phyloP scores from a whole-genome alignment of 352 stramenopile genomes.

The Thalassiosira livingstoniorum region DNA sequence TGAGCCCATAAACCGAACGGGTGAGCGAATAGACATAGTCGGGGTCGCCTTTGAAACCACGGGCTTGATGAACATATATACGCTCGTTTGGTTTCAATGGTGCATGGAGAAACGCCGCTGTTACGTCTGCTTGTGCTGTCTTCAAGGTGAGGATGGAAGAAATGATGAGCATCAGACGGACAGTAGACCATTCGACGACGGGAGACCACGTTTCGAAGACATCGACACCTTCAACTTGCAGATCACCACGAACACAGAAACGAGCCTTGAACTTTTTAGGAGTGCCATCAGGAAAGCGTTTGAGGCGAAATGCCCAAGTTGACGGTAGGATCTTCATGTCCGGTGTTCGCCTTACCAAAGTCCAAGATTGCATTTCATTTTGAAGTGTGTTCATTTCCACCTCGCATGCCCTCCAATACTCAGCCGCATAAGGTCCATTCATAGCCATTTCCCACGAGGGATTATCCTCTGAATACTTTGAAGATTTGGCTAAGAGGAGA shows the following conservation, averaged over 20 bases:
- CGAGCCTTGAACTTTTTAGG: conserved; percentile 63
- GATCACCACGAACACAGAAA: conserved; percentile 60
- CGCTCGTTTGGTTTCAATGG: background rate
- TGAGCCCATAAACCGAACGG: background rate
- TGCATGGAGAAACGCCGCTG: conserved; percentile 31
- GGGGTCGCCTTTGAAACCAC: conserved; percentile 33
- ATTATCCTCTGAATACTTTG: conserved; percentile 5
- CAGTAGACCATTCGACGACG: conserved; percentile 50
- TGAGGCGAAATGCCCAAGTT: conserved; percentile 58
- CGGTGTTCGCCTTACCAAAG: conserved; percentile 9
- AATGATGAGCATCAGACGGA: conserved; percentile 26
- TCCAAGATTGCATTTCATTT: conserved; percentile 44
- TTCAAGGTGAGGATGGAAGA: background rate
- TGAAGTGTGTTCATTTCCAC: conserved; percentile 56
- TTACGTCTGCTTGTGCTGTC: conserved; percentile 7
- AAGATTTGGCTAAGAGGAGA: no score
- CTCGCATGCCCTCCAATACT: conserved; percentile 43
- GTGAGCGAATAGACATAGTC: no score
- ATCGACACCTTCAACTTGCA: conserved; percentile 61
- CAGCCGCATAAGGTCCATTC: conserved; percentile 27
- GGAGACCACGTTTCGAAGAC: conserved; percentile 61
- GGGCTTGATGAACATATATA: conserved; percentile 14
- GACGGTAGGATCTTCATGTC: conserved; percentile 37
- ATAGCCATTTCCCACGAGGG: background rate
- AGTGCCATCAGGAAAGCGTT: conserved; percentile 47